phyloP scores from a whole-genome alignment of 805 yeast genomes.

The Candida maesae region DNA sequence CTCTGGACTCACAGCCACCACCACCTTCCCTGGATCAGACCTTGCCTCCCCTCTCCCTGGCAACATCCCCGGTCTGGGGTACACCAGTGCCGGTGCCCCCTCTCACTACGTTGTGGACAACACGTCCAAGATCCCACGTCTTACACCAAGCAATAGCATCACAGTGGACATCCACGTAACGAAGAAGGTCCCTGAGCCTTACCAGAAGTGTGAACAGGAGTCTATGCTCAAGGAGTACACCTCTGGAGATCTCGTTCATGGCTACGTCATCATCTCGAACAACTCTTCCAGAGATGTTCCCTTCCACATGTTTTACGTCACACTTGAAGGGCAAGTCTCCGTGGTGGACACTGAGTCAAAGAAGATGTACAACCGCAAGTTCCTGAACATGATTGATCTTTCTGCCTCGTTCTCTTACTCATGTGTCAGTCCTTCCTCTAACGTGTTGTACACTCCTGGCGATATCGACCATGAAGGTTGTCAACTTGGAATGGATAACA shows the following conservation, averaged over 20 bases:
- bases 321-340: slow-evolving; percentile 41
- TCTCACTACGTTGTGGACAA: slow-evolving; percentile 22
- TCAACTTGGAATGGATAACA: slow-evolving; percentile 45
- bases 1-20: background rate
- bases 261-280: slow-evolving; percentile 50
- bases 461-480: slow-evolving; percentile 44
- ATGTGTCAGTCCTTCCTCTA: slow-evolving; percentile 48
- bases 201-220: slow-evolving; percentile 25
- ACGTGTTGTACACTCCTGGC: slow-evolving; percentile 40
- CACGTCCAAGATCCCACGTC: slow-evolving; percentile 42
- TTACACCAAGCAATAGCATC: slow-evolving; percentile 32
- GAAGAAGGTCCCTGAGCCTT: slow-evolving; percentile 45
- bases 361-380: slow-evolving; percentile 40
- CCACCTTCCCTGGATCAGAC: background rate
- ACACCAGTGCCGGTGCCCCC: background rate
- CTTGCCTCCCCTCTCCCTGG: background rate
- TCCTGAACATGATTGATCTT: slow-evolving; percentile 57
- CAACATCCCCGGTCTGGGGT: background rate
- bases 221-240: slow-evolving; percentile 51
- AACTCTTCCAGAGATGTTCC: slow-evolving; percentile 42
- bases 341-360: slow-evolving; percentile 31
- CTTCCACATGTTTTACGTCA: slow-evolving; percentile 59
- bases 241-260: slow-evolving; percentile 65
- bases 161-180: slow-evolving; percentile 49
- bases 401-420: slow-evolving; percentile 53